Evolutionary conservation across 1,284 basidiomycete species (phyloP).

Genomic region (Chalciporus piperatoides): DNA sequence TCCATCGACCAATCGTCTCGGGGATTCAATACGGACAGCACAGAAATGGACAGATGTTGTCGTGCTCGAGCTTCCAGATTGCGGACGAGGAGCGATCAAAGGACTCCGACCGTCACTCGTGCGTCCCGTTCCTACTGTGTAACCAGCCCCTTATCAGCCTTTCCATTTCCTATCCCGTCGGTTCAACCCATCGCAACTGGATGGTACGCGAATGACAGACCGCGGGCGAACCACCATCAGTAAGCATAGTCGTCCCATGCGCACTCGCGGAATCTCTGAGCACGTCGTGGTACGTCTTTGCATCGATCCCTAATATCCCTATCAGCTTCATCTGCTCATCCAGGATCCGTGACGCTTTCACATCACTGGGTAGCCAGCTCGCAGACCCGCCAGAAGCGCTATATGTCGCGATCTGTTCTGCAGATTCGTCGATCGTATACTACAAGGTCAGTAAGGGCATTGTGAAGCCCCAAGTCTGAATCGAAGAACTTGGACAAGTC

Average conservation of each 20-base stretch:
- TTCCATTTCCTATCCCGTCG: background rate
- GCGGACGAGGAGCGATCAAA: conserved; percentile 54
- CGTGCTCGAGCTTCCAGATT: conserved; percentile 55
- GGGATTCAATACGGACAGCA: conserved; percentile 37
- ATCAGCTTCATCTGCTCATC: conserved; percentile 7
- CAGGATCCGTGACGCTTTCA: conserved; percentile 59
- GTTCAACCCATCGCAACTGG: conserved; percentile 28
- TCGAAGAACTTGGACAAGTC: background rate
- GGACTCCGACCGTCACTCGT: conserved; percentile 58
- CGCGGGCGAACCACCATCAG: conserved; percentile 17
- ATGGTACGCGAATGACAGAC: conserved; percentile 12
- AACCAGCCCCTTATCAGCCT: background rate
- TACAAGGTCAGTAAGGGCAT: conserved; percentile 76
- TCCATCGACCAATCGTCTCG: background rate
- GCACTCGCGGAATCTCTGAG: conserved; percentile 62
- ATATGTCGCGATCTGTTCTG: conserved; percentile 66
- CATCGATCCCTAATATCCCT: conserved; percentile 31
- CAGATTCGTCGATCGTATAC: conserved; percentile 78
- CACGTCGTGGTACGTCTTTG: conserved; percentile 37
- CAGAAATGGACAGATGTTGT: conserved; percentile 68
- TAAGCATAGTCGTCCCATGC: conserved; percentile 62
- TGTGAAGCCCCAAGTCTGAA: conserved; percentile 62
- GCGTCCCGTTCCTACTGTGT: conserved; percentile 18
- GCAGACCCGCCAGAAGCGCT: conserved; percentile 40
- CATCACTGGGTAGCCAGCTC: conserved; percentile 35